Percentiles rank a stretch among this genome's conserved stretches.
Conservation (phyloP, 2,329 filamentous ascomycete genomes). For the Venturia oleaginea region DNA sequence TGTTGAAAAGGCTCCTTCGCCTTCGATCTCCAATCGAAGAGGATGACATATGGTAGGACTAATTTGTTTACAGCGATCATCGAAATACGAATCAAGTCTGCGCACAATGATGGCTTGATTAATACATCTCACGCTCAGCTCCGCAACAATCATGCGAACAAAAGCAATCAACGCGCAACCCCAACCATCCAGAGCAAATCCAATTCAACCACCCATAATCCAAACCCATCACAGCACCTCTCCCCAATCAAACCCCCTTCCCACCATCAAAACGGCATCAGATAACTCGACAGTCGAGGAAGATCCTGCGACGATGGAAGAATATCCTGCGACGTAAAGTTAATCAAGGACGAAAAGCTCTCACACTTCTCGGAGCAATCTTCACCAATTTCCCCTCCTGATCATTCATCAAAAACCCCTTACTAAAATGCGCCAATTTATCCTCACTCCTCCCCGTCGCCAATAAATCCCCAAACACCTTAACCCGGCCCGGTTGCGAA, state of each 20-base stretch:
- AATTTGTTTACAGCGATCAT: background rate
- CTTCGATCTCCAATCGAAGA: too few species aligned
- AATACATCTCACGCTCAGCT: background rate
- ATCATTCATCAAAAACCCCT: background rate
- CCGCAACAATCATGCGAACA: background rate
- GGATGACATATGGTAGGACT: too few species aligned
- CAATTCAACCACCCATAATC: background rate
- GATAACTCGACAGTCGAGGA: background rate
- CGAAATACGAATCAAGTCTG: background rate
- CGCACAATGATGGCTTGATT: background rate
- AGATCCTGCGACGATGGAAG: too few species aligned
- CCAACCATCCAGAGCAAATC: background rate
- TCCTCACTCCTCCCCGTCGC: conserved; percentile 1
- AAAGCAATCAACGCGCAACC: background rate
- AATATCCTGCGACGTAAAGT: too few species aligned
- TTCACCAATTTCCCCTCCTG: background rate
- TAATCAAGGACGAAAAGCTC: background rate
- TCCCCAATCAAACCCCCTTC: background rate
- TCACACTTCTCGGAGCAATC: background rate
- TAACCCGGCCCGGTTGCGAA: background rate
- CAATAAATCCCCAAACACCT: background rate
- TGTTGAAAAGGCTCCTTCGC: too few species aligned
- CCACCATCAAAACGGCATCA: background rate
- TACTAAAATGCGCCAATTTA: background rate
- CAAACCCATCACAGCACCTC: background rate